These are phyloP conservation scores for Talaromyces piceae DNA, from an alignment of 2,329 filamentous ascomycete genomes.

Conservation along the genomic window DNA sequence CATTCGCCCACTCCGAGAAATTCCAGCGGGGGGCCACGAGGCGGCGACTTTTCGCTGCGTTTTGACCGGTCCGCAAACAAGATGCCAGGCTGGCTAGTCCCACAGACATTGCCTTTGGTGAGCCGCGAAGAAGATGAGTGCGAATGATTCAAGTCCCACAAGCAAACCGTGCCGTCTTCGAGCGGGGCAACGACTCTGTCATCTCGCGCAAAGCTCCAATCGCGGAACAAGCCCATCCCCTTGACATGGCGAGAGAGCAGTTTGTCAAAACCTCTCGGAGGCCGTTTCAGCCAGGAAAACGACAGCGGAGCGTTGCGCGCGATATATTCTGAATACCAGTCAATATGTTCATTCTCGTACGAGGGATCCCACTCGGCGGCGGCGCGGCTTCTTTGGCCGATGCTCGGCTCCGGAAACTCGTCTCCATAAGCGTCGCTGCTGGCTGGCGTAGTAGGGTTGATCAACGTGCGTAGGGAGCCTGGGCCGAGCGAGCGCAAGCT, in stretches of 20 bases:
- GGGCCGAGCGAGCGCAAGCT: conserved; percentile 27
- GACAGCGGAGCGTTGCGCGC: conserved; percentile 68
- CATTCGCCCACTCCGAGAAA: conserved; percentile 62
- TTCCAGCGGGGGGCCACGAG: conserved; percentile 22
- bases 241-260: conserved; percentile 49
- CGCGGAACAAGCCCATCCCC: conserved; percentile 62
- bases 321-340: conserved; percentile 87
- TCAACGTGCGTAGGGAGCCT: conserved; percentile 25
- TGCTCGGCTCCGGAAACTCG: conserved; percentile 13
- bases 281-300: conserved; percentile 68
- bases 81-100: conserved; percentile 58
- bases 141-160: conserved; percentile 65
- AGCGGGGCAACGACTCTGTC: conserved; percentile 66
- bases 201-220: conserved; percentile 44
- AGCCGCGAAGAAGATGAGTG: conserved; percentile 21
- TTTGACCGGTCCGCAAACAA: conserved; percentile 65
- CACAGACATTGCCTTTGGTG: conserved; percentile 53
- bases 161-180: conserved; percentile 77
- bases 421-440: not conserved
- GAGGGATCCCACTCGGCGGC: conserved; percentile 74
- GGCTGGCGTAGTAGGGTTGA: conserved; percentile 19
- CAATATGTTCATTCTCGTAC: conserved; percentile 61
- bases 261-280: conserved; percentile 20
- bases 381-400: conserved; percentile 23
- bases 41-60: conserved; percentile 32